phyloP scores from a whole-genome alignment of 2,329 filamentous ascomycete genomes.

The Botrytis pseudocinerea region DNA sequence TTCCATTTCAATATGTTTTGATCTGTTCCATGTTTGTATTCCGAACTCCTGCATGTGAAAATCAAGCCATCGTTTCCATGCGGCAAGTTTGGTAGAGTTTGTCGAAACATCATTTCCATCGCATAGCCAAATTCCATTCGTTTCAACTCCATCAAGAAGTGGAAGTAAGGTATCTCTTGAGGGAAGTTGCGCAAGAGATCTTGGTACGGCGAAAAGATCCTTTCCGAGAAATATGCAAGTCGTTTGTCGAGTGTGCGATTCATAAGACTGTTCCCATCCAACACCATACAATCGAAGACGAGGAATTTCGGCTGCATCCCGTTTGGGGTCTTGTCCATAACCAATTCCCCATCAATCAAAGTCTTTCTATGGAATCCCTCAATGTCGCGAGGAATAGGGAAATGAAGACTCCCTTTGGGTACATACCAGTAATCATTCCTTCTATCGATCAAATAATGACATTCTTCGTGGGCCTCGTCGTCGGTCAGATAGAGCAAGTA shows the following conservation, averaged over 20 bases:
- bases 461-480: constrained; percentile 62
- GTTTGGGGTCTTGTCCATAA: constrained; percentile 73
- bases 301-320: constrained; percentile 78
- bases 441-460: constrained; percentile 92
- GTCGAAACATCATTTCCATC: constrained; percentile 87
- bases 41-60: constrained; percentile 88
- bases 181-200: constrained; percentile 65
- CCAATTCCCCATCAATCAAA: constrained; percentile 88
- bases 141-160: constrained; percentile 85
- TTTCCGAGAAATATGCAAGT: constrained; percentile 79
- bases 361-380: constrained; percentile 75
- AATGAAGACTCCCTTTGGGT: constrained; percentile 68
- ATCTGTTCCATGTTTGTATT: constrained; percentile 89
- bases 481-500: constrained; percentile 88
- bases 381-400: constrained; percentile 69
- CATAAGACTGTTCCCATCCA: constrained; percentile 76
- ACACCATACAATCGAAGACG: constrained; percentile 88
- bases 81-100: constrained; percentile 77
- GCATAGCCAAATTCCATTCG: constrained; percentile 86
- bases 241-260: constrained; percentile 83
- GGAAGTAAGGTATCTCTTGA: constrained; percentile 66
- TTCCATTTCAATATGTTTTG: constrained; percentile 98
- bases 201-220: constrained; percentile 71
- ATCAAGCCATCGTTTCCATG: constrained; percentile 97
- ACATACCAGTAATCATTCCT: constrained; percentile 97